Conservation (phyloP, 768 basidiomycete genomes). For the Xerocomellus dryophilus region DNA sequence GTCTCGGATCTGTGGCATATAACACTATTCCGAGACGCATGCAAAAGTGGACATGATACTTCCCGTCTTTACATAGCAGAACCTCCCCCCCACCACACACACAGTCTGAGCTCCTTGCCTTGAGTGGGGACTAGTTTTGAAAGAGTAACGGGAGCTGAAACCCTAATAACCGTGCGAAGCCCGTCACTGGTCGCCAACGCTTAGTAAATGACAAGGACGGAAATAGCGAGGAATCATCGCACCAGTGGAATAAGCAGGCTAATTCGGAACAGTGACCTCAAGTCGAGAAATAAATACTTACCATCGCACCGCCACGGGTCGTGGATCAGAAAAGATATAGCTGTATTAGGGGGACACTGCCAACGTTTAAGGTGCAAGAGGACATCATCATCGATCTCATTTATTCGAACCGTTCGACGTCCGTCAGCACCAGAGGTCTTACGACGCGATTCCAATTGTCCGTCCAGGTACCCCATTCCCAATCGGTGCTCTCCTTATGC, state of each 20-base stretch:
- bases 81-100: no score
- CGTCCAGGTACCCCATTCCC: constrained; percentile 76
- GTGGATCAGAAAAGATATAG: neutral
- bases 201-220: neutral
- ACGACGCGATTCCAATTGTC: constrained; percentile 79
- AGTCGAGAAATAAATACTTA: neutral
- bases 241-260: neutral
- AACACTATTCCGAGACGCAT: no score
- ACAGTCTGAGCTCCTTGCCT: no score
- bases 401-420: constrained; percentile 27
- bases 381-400: neutral
- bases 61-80: no score
- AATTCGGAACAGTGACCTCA: neutral
- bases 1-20: neutral
- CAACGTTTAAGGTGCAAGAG: neutral
- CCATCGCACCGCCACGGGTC: neutral
- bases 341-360: neutral
- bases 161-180: neutral
- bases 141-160: neutral
- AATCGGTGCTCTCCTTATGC: constrained; percentile 29
- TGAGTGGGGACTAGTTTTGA: neutral
- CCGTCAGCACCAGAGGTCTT: constrained; percentile 49
- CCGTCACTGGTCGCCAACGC: neutral
- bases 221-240: neutral
- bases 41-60: no score